Percentiles rank a stretch among this genome's conserved stretches.
phyloP scores from a whole-genome alignment of 495 filamentous ascomycete genomes.

The Pseudotulostoma volvatum region DNA sequence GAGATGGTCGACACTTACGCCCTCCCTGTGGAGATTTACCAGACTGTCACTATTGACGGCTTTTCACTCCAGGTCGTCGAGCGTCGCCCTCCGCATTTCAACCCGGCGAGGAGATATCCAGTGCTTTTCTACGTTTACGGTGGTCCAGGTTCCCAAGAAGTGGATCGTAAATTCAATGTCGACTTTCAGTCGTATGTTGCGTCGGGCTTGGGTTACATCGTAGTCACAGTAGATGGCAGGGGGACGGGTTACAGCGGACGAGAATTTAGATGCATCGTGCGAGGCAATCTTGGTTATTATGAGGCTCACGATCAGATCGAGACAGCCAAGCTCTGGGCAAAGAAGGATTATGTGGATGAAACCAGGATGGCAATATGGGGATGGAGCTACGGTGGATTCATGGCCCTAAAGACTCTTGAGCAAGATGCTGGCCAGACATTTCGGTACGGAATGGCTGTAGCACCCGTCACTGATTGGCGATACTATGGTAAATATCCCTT shows the following conservation, averaged over 20 bases:
- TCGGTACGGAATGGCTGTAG: constrained; percentile 92
- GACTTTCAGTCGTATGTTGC: constrained; percentile 89
- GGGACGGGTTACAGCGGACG: constrained; percentile 87
- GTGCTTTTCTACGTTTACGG: constrained; percentile 89
- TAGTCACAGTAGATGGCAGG: constrained; percentile 85
- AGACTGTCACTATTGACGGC: constrained; percentile 67
- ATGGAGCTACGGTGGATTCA: constrained; percentile 95
- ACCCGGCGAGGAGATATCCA: constrained; percentile 71
- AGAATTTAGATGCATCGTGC: constrained; percentile 60
- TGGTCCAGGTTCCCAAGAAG: constrained; percentile 76
- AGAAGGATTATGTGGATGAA: constrained; percentile 70
- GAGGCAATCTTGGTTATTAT: constrained; percentile 68
- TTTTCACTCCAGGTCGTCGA: constrained; percentile 74
- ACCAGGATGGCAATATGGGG: constrained; percentile 86
- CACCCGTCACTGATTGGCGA: constrained; percentile 92
- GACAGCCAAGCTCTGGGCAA: constrained; percentile 71
- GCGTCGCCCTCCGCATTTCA: constrained; percentile 79
- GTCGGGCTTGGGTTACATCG: constrained; percentile 76
- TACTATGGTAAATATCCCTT: constrained; percentile 45
- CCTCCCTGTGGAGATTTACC: constrained; percentile 70
- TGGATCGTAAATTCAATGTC: constrained; percentile 64
- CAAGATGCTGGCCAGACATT: constrained; percentile 79
- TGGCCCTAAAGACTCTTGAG: constrained; percentile 92
- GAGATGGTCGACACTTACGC: constrained; percentile 57
- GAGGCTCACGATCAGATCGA: constrained; percentile 86